Evolutionary conservation across 192 early-diverging fungal genomes (phyloP).

Genomic region (Pilaira anomala): DNA sequence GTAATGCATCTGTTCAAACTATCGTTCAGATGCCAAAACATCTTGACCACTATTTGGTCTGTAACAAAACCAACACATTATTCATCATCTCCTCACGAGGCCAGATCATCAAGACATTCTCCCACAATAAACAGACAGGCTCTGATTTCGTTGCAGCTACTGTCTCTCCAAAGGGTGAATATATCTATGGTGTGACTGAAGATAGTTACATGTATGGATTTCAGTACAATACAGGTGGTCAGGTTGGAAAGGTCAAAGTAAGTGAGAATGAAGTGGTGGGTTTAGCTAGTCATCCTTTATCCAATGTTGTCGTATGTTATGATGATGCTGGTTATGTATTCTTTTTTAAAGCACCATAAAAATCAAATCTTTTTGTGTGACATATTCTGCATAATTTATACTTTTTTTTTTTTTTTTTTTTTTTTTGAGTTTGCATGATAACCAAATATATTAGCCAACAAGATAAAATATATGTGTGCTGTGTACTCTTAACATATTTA

Average conservation of each 20-base stretch:
- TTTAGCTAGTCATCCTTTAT: conserved; percentile 75
- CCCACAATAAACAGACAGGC: conserved; percentile 46
- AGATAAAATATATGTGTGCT: too few species aligned
- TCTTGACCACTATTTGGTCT: conserved; percentile 68
- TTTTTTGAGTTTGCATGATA: too few species aligned
- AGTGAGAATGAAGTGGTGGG: conserved; percentile 71
- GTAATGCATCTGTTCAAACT: conserved; percentile 52
- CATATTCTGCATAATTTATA: too few species aligned
- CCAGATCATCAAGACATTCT: conserved; percentile 48
- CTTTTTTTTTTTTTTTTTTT: too few species aligned
- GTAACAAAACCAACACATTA: conserved; percentile 70
- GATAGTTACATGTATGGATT: conserved; percentile 68
- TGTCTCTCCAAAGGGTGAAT: conserved; percentile 77
- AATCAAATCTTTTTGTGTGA: too few species aligned
- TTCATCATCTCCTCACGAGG: conserved; percentile 71
- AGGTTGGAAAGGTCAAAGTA: conserved; percentile 47
- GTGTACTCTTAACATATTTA: too few species aligned
- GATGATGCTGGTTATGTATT: conserved; percentile 65
- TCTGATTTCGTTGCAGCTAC: conserved; percentile 55
- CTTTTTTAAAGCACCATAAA: conserved; percentile 55
- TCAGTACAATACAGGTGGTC: conserved; percentile 55
- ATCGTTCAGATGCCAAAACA: conserved; percentile 64
- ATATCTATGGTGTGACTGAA: conserved; percentile 75
- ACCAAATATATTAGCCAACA: too few species aligned
- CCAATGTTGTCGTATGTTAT: conserved; percentile 73